Percentiles rank a stretch among this genome's conserved stretches.
Conservation (phyloP, 257 asterid genomes). For the Fraxinus pennsylvanica region DNA sequence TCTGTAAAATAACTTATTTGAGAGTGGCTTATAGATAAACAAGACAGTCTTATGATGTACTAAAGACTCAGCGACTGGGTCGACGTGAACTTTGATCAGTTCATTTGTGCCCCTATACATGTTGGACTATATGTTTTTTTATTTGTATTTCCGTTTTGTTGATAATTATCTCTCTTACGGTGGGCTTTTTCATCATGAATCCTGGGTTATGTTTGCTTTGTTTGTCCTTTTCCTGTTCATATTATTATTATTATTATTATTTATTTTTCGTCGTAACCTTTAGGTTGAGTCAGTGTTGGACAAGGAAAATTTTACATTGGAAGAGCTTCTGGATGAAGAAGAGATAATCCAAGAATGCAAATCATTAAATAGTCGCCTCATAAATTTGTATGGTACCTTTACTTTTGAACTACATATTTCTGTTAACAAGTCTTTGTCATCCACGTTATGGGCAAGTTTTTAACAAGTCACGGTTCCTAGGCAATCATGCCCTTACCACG, state of each 20-base stretch:
- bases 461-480: background rate
- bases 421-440: background rate
- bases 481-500: background rate
- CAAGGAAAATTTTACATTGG: slow-evolving; percentile 83
- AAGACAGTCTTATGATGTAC: slow-evolving; percentile 11
- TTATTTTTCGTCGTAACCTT: slow-evolving; percentile 15
- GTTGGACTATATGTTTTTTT: background rate
- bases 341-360: slow-evolving; percentile 99
- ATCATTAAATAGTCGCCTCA: slow-evolving; percentile 91
- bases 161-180: background rate
- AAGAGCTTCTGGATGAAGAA: slow-evolving; percentile 98
- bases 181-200: background rate
- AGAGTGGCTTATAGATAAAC: slow-evolving; percentile 3
- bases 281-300: slow-evolving; percentile 98
- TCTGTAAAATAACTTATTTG: background rate
- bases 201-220: background rate
- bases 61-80: background rate
- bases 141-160: background rate
- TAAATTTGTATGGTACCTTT: slow-evolving; percentile 69
- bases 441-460: background rate
- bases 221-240: slow-evolving; percentile 12
- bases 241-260: background rate
- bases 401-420: slow-evolving; percentile 20
- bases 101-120: background rate
- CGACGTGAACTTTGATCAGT: background rate